Conservation (phyloP, 305 asterid species). For the Fraxinus ornus region DNA sequence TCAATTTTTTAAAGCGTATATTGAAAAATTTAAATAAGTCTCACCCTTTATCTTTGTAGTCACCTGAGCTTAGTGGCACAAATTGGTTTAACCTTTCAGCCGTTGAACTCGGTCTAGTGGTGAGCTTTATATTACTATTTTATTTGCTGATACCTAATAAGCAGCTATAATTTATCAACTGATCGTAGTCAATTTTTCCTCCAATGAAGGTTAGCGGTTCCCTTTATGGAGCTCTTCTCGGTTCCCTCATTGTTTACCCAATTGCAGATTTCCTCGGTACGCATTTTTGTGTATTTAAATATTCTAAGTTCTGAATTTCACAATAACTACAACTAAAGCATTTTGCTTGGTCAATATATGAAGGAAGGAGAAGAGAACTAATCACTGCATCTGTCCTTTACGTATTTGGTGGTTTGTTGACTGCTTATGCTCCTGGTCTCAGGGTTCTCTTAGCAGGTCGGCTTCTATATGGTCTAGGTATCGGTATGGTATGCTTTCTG, state of each 20-base stretch:
- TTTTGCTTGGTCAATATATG: slow-evolving; percentile 28
- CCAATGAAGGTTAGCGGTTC: slow-evolving; percentile 85
- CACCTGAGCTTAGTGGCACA: slow-evolving; percentile 89
- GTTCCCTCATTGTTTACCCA: slow-evolving; percentile 79
- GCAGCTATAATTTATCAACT: slow-evolving; percentile 12
- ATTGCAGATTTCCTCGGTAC: slow-evolving; percentile 93
- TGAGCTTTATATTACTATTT: slow-evolving; percentile 33
- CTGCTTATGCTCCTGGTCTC: slow-evolving; percentile 86
- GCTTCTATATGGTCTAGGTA: slow-evolving; percentile 86
- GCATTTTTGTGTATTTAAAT: slow-evolving; percentile 14
- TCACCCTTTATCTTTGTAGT: slow-evolving; percentile 44
- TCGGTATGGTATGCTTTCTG: slow-evolving; percentile 70
- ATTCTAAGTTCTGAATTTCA: slow-evolving; percentile 13
- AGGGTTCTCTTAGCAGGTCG: slow-evolving; percentile 75
- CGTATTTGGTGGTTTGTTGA: slow-evolving; percentile 63
- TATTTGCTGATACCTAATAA: slow-evolving; percentile 2
- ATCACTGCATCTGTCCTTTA: slow-evolving; percentile 73
- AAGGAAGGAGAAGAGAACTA: slow-evolving; percentile 92
- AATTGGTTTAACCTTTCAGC: slow-evolving; percentile 86
- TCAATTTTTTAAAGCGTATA: slow-evolving; percentile 6
- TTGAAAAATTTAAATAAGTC: background rate
- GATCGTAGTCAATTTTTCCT: slow-evolving; percentile 20
- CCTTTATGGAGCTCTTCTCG: slow-evolving; percentile 96
- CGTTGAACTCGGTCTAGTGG: slow-evolving; percentile 96
- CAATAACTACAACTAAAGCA: background rate